Conservation (phyloP, 805 yeast genomes). For the Cyberlindnera maclurae region DNA sequence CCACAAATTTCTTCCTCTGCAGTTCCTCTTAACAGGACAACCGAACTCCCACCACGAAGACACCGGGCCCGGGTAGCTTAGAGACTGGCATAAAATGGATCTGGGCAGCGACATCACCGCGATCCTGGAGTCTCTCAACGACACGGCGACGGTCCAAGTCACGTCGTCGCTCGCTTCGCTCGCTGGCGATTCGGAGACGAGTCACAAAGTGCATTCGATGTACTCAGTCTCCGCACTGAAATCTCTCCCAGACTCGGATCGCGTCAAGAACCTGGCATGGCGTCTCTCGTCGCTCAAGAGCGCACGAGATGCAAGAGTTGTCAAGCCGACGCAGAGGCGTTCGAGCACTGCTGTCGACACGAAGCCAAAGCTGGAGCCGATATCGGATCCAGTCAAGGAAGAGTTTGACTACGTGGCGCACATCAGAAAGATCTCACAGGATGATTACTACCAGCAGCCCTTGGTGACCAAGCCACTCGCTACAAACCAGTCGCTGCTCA, state of each 20-base stretch:
- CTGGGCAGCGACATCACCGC: constrained; percentile 5
- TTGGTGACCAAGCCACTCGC: constrained; percentile 8
- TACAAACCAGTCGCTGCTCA: constrained; percentile 11
- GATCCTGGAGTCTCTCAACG: constrained; percentile 11
- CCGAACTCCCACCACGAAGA: no score
- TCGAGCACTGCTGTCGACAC: not conserved
- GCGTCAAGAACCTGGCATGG: constrained; percentile 15
- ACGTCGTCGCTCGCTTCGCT: constrained; percentile 7
- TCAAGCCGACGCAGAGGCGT: not conserved
- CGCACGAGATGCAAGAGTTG: not conserved
- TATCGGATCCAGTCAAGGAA: constrained; percentile 31
- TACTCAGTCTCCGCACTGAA: constrained; percentile 8
- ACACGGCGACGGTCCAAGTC: constrained; percentile 1
- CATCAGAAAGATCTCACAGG: constrained; percentile 44
- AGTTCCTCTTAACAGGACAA: no score
- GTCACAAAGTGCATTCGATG: constrained; percentile 10
- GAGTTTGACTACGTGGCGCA: constrained; percentile 60
- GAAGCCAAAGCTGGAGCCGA: constrained; percentile 1
- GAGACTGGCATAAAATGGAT: no score
- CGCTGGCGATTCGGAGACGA: constrained; percentile 7
- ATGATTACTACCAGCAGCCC: constrained; percentile 10
- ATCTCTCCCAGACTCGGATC: constrained; percentile 8
- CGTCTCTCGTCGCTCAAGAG: constrained; percentile 6
- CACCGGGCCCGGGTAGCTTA: no score
- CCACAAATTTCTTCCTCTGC: no score